Percentiles rank a stretch among this genome's conserved stretches.
phyloP scores from a whole-genome alignment of 2,329 filamentous ascomycete species.

The Fonsecaea erecta region DNA sequence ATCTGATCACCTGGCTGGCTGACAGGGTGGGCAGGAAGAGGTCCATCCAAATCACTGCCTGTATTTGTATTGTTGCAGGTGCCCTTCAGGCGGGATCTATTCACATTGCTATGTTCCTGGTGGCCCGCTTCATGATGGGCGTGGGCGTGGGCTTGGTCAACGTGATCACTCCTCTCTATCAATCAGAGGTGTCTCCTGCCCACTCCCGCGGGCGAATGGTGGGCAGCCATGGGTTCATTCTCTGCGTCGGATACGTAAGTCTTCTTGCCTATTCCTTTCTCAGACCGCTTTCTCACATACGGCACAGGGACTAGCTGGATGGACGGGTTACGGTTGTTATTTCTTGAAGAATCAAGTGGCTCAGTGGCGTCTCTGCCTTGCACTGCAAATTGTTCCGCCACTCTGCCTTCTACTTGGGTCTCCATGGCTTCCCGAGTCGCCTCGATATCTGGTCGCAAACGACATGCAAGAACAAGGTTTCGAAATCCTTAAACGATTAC shows the following conservation, averaged over 20 bases:
- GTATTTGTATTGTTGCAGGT: constrained; percentile 27
- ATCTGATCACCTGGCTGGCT: constrained; percentile 23
- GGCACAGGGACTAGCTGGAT: constrained; percentile 25
- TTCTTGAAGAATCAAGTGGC: constrained; percentile 18
- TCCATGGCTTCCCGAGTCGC: constrained; percentile 23
- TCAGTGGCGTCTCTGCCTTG: constrained; percentile 27
- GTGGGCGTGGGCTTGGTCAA: constrained; percentile 28
- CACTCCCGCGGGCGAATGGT: constrained; percentile 45
- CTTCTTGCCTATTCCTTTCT: not conserved
- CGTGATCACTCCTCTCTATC: constrained; percentile 26
- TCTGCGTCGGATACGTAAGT: constrained; percentile 26
- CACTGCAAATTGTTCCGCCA: constrained; percentile 17
- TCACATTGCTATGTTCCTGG: constrained; percentile 35
- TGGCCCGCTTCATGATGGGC: constrained; percentile 31
- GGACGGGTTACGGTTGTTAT: constrained; percentile 28
- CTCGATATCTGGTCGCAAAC: constrained; percentile 18
- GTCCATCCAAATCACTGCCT: constrained; percentile 26
- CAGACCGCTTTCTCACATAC: not conserved
- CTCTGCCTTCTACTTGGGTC: constrained; percentile 19
- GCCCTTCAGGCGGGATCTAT: constrained; percentile 31
- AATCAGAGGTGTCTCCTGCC: constrained; percentile 25
- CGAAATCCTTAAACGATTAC: constrained; percentile 18
- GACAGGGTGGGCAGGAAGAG: constrained; percentile 29
- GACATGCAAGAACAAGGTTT: constrained; percentile 23
- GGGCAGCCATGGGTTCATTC: constrained; percentile 25